A percentile compares a stretch with the other conserved stretches of the same genome.
Conservation (phyloP, 1,284 basidiomycete genomes). For the Athelia sp. region DNA sequence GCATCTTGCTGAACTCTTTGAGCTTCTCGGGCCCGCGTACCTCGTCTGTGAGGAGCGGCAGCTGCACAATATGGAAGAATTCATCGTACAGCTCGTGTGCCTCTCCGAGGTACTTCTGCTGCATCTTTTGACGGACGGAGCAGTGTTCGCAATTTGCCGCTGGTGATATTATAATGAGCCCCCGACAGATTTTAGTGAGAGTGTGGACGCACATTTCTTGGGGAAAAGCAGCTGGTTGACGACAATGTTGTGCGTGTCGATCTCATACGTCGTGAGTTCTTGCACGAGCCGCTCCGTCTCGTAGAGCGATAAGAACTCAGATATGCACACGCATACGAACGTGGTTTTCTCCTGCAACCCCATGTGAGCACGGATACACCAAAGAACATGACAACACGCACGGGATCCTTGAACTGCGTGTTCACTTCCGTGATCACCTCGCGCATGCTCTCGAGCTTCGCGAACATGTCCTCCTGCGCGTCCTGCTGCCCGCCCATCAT, state of each 20-base stretch:
- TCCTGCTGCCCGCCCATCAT: constrained; percentile 91
- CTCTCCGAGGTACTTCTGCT: constrained; percentile 93
- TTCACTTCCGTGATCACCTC: constrained; percentile 98
- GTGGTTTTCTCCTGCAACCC: constrained; percentile 87
- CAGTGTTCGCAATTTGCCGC: constrained; percentile 95
- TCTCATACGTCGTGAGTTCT: constrained; percentile 93
- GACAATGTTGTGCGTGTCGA: constrained; percentile 96
- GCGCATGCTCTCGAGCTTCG: constrained; percentile 96
- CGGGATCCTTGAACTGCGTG: constrained; percentile 98
- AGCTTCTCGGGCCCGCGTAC: constrained; percentile 94
- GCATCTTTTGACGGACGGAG: constrained; percentile 92
- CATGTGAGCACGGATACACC: background rate
- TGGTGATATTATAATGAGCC: constrained; percentile 24
- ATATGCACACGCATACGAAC: constrained; percentile 98
- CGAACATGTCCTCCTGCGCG: constrained; percentile 96
- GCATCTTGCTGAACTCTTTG: constrained; percentile 85
- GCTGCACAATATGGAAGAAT: constrained; percentile 92
- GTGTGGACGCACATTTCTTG: constrained; percentile 64
- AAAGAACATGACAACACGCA: constrained; percentile 35
- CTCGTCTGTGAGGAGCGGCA: constrained; percentile 95
- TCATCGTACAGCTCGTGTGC: constrained; percentile 95
- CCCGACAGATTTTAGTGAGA: constrained; percentile 1
- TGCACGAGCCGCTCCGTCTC: constrained; percentile 98
- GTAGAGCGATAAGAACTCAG: constrained; percentile 96
- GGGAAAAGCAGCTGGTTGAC: constrained; percentile 98